Percentiles rank a stretch among this genome's conserved stretches.
Conservation (phyloP, 306 rosid genomes). For the Prunus mume region DNA sequence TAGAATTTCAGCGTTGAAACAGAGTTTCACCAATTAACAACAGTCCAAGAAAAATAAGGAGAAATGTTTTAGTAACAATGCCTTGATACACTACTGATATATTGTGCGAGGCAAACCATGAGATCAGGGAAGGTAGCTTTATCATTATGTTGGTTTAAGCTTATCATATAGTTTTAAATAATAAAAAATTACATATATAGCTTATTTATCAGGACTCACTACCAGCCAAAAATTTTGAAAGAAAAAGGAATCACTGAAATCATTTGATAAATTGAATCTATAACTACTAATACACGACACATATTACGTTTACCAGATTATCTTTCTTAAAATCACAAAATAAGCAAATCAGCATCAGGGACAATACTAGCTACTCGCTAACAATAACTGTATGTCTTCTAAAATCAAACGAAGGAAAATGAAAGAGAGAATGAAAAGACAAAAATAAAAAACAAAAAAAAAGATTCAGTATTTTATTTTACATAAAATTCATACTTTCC, state of each 20-base stretch:
- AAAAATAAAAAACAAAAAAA: neutral
- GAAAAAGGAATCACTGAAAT: neutral
- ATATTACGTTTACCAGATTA: neutral
- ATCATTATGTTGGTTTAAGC: neutral
- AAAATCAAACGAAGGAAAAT: neutral
- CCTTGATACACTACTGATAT: neutral
- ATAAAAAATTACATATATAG: too few relatives aligned
- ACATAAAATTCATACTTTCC: conserved; percentile 62
- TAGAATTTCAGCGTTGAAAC: neutral
- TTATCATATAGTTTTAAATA: neutral
- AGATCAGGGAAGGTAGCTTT: neutral
- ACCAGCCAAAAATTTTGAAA: neutral
- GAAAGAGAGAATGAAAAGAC: conserved; percentile 1
- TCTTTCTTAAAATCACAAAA: neutral
- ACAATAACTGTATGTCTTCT: neutral
- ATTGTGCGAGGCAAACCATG: neutral
- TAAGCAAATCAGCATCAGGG: neutral
- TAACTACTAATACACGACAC: neutral
- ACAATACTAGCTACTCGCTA: neutral
- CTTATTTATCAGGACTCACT: neutral
- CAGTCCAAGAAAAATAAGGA: neutral
- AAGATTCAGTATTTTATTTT: neutral
- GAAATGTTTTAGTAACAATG: neutral
- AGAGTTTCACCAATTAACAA: neutral
- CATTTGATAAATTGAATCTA: neutral